A percentile compares a stretch with the other conserved stretches of the same genome.
These are phyloP conservation scores for Yarrowia sp. DNA, from an alignment of 805 yeast genomes.

Conservation along the genomic window DNA sequence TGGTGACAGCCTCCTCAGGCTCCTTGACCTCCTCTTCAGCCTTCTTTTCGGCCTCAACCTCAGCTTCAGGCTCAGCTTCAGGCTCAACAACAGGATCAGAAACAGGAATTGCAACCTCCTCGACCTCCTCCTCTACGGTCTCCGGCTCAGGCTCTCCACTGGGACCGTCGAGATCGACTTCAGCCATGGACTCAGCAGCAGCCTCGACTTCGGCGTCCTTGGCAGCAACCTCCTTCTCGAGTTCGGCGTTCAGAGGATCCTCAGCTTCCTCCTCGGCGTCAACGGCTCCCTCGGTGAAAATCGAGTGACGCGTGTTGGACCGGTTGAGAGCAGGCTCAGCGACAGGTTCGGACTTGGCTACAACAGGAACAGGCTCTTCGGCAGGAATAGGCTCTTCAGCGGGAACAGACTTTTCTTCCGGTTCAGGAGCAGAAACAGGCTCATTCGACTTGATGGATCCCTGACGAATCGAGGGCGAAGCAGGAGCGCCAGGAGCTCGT, in stretches of 20 bases:
- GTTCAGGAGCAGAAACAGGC: neutral
- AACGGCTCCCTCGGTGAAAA: slow-evolving; percentile 34
- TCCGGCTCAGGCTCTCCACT: slow-evolving; percentile 16
- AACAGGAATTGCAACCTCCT: neutral
- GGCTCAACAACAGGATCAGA: slow-evolving; percentile 7
- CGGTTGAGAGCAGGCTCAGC: slow-evolving; percentile 36
- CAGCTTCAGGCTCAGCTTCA: neutral
- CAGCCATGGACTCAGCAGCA: slow-evolving; percentile 12
- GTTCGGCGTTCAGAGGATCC: slow-evolving; percentile 27
- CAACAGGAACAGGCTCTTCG: slow-evolving; percentile 41
- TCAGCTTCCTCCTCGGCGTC: slow-evolving; percentile 39
- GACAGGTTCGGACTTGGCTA: slow-evolving; percentile 5
- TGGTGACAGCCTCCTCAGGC: slow-evolving; percentile 8
- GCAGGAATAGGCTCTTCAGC: neutral
- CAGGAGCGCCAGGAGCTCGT: slow-evolving; percentile 18
- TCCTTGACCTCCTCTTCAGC: slow-evolving; percentile 18
- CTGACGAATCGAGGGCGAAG: neutral
- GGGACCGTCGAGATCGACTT: slow-evolving; percentile 18
- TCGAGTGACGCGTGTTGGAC: slow-evolving; percentile 15
- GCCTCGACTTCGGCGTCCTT: slow-evolving; percentile 8
- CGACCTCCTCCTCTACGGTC: slow-evolving; percentile 3
- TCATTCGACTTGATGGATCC: neutral
- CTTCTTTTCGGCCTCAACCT: slow-evolving; percentile 3
- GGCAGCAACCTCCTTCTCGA: slow-evolving; percentile 27
- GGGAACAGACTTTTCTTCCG: no score